Conservation (phyloP, 768 basidiomycete genomes). For the Floccularia luteovirens region DNA sequence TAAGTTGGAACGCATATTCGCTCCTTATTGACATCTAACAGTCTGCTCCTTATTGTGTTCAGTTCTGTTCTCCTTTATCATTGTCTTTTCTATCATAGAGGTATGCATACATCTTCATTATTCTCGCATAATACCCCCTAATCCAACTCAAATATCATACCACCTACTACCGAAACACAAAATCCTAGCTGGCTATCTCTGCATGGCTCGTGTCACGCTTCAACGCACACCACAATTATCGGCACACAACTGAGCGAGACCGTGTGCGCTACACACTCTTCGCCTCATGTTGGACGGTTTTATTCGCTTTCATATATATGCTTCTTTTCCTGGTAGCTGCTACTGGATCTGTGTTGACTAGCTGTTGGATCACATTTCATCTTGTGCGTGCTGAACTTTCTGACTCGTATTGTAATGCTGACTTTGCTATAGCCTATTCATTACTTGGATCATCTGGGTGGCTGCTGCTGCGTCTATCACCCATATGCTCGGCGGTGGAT, state of each 20-base stretch:
- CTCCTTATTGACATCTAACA: not conserved
- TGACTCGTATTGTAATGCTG: not conserved
- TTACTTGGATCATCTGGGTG: constrained; percentile 78
- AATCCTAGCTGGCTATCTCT: constrained; percentile 52
- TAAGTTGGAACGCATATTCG: constrained; percentile 1
- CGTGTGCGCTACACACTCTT: constrained; percentile 65
- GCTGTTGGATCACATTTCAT: constrained; percentile 55
- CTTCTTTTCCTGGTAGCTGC: constrained; percentile 46
- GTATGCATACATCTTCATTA: too few relatives aligned
- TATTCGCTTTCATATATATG: constrained; percentile 44
- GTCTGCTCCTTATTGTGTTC: not conserved
- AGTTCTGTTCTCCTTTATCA: constrained; percentile 47
- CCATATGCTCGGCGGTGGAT: constrained; percentile 53
- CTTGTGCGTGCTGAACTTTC: constrained; percentile 37
- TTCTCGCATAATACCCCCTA: too few relatives aligned
- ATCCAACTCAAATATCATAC: not conserved
- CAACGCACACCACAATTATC: constrained; percentile 47
- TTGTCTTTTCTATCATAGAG: constrained; percentile 62
- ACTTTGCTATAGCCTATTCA: constrained; percentile 34
- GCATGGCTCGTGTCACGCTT: constrained; percentile 66
- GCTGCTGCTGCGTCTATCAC: constrained; percentile 70
- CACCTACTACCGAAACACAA: not conserved
- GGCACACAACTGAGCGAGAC: constrained; percentile 40
- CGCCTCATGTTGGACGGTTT: constrained; percentile 63
- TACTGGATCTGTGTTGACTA: constrained; percentile 42